Evolutionary conservation across 169 alveolate species (phyloP).

Genomic region (Babesia sp.): DNA sequence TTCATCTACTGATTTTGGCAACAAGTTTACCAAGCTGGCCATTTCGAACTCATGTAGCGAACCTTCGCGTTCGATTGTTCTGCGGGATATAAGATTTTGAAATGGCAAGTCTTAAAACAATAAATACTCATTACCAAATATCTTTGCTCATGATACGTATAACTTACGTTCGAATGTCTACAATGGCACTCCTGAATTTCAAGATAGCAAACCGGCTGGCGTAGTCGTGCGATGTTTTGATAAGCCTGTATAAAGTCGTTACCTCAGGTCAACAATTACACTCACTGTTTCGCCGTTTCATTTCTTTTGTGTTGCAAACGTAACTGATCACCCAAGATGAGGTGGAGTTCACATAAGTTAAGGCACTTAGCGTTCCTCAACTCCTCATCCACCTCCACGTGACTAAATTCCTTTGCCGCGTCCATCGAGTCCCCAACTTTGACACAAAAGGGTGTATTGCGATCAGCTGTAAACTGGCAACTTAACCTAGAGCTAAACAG

Average conservation of each 20-base stretch:
- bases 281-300: constrained; percentile 76
- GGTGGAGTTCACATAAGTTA: constrained; percentile 77
- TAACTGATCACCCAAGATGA: constrained; percentile 77
- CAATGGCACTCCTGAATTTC: constrained; percentile 78
- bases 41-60: constrained; percentile 85
- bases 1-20: constrained; percentile 85
- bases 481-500: too few species aligned
- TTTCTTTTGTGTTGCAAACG: constrained; percentile 74
- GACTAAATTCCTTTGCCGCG: constrained; percentile 8
- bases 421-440: constrained; percentile 31
- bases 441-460: background rate
- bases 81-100: constrained; percentile 67
- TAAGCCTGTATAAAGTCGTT: constrained; percentile 57
- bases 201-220: constrained; percentile 79
- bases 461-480: too few species aligned
- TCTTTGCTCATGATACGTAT: too few species aligned
- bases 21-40: constrained; percentile 83
- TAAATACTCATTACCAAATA: background rate
- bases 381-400: constrained; percentile 66
- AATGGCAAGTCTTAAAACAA: background rate
- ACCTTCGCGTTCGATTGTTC: constrained; percentile 84
- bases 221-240: constrained; percentile 80
- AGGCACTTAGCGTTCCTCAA: constrained; percentile 74
- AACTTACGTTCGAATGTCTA: constrained; percentile 80
- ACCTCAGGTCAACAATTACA: background rate